Conservation (phyloP, 2,329 filamentous ascomycete species). For the Botrytis byssoidea region DNA sequence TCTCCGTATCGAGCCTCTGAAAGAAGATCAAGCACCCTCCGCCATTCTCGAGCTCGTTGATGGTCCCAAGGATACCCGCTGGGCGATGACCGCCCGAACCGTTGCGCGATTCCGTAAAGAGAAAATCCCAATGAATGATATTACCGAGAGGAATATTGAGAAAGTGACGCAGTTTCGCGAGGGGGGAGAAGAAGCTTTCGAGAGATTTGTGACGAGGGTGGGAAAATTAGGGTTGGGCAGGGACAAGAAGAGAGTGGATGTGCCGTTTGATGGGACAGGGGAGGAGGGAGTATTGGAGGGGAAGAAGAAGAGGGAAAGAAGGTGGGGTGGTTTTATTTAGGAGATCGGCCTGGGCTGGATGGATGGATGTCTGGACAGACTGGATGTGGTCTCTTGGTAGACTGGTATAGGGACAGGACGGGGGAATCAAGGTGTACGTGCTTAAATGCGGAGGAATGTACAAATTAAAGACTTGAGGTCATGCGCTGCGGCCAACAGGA, state of each 20-base stretch:
- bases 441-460: constrained; percentile 13
- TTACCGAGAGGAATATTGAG: constrained; percentile 74
- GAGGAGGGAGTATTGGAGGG: constrained; percentile 16
- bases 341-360: neutral
- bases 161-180: constrained; percentile 80
- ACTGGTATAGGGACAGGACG: neutral
- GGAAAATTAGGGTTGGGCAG: constrained; percentile 40
- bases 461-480: constrained; percentile 85
- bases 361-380: constrained; percentile 11
- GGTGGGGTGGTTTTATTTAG: constrained; percentile 21
- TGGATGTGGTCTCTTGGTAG: neutral
- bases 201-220: constrained; percentile 57
- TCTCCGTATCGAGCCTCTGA: constrained; percentile 84
- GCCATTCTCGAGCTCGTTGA: constrained; percentile 95
- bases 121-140: constrained; percentile 60
- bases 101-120: constrained; percentile 63
- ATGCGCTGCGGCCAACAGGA: constrained; percentile 84
- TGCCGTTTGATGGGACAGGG: constrained; percentile 26
- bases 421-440: constrained; percentile 24
- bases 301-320: constrained; percentile 16
- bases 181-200: constrained; percentile 65
- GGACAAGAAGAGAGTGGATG: constrained; percentile 33
- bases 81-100: constrained; percentile 86
- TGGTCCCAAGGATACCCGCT: constrained; percentile 88
- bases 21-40: constrained; percentile 80